phyloP scores from a whole-genome alignment of 2,329 filamentous ascomycete genomes.

The Penicillium sp. region DNA sequence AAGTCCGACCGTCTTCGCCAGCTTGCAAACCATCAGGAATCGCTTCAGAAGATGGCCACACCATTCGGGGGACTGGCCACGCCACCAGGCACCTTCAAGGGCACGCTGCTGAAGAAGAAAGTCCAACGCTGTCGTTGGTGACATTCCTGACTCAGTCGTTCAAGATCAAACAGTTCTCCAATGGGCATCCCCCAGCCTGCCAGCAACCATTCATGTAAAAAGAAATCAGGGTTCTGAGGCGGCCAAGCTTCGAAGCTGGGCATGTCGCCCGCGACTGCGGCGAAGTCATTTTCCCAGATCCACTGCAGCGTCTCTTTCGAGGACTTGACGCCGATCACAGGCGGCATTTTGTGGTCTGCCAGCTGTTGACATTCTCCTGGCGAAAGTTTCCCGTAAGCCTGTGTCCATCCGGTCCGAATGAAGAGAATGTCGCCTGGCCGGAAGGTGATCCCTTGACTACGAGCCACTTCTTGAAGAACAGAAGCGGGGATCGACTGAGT shows the following conservation, averaged over 20 bases:
- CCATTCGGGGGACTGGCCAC: slow-evolving; percentile 44
- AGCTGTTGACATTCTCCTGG: slow-evolving; percentile 35
- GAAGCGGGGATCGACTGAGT: slow-evolving; percentile 41
- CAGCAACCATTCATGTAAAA: slow-evolving; percentile 31
- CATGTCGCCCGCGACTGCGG: slow-evolving; percentile 53
- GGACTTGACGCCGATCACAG: slow-evolving; percentile 44
- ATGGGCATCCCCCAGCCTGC: slow-evolving; percentile 47
- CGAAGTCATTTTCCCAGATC: slow-evolving; percentile 53
- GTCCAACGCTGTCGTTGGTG: slow-evolving; percentile 31
- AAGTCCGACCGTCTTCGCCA: too few relatives aligned
- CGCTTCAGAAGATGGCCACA: slow-evolving; percentile 38
- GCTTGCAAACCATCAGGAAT: too few relatives aligned
- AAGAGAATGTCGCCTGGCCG: slow-evolving; percentile 52
- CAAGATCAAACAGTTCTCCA: slow-evolving; percentile 43
- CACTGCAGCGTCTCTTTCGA: slow-evolving; percentile 47
- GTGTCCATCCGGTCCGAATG: slow-evolving; percentile 49
- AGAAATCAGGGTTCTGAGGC: slow-evolving; percentile 22
- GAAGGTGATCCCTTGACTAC: slow-evolving; percentile 41
- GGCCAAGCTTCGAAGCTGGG: slow-evolving; percentile 49
- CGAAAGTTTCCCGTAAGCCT: slow-evolving; percentile 38
- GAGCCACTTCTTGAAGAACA: slow-evolving; percentile 41
- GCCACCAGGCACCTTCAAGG: slow-evolving; percentile 44
- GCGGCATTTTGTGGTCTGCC: slow-evolving; percentile 24
- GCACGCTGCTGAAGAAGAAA: slow-evolving; percentile 48
- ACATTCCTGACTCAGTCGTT: slow-evolving; percentile 37